A percentile compares a stretch with the other conserved stretches of the same genome.
phyloP scores from a whole-genome alignment of 2,329 filamentous ascomycete species.

The Aspergillus ruber region DNA sequence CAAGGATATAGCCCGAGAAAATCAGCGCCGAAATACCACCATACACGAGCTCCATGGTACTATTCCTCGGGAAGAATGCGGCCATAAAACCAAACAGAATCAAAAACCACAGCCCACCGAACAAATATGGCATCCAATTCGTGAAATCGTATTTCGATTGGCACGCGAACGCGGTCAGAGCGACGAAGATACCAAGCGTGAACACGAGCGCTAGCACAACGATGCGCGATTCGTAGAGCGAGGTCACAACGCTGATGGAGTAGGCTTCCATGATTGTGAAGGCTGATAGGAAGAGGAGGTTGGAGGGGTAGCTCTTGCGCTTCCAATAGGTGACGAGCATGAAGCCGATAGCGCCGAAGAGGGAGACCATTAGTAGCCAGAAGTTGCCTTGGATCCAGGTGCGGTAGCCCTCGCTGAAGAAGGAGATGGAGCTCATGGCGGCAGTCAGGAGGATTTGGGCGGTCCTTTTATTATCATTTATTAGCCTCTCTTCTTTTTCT shows the following conservation, averaged over 20 bases:
- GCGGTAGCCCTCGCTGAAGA: slow-evolving; percentile 74
- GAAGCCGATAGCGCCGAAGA: slow-evolving; percentile 76
- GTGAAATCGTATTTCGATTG: slow-evolving; percentile 99
- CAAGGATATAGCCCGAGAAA: slow-evolving; percentile 90
- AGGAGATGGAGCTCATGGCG: slow-evolving; percentile 72
- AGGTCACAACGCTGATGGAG: slow-evolving; percentile 84
- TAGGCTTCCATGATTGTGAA: slow-evolving; percentile 95
- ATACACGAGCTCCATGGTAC: slow-evolving; percentile 76
- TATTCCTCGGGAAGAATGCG: slow-evolving; percentile 78
- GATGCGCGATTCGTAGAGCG: slow-evolving; percentile 75
- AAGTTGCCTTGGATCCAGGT: slow-evolving; percentile 78
- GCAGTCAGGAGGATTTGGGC: slow-evolving; percentile 83
- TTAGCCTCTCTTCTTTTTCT: slow-evolving; percentile 1
- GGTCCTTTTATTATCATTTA: slow-evolving; percentile 47
- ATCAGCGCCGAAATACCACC: slow-evolving; percentile 75
- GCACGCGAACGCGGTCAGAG: slow-evolving; percentile 75
- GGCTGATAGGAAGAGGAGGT: slow-evolving; percentile 81
- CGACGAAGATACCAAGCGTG: slow-evolving; percentile 63
- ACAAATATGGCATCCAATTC: slow-evolving; percentile 91
- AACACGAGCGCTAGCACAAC: slow-evolving; percentile 87
- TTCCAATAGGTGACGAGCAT: slow-evolving; percentile 92
- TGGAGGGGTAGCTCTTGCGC: slow-evolving; percentile 89
- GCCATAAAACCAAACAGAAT: slow-evolving; percentile 91
- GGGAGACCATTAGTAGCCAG: slow-evolving; percentile 79
- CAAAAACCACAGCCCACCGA: slow-evolving; percentile 81